Evolutionary conservation across 176 grass and related monocot genomes (phyloP).

Genomic region (Panicum miliaceum): DNA sequence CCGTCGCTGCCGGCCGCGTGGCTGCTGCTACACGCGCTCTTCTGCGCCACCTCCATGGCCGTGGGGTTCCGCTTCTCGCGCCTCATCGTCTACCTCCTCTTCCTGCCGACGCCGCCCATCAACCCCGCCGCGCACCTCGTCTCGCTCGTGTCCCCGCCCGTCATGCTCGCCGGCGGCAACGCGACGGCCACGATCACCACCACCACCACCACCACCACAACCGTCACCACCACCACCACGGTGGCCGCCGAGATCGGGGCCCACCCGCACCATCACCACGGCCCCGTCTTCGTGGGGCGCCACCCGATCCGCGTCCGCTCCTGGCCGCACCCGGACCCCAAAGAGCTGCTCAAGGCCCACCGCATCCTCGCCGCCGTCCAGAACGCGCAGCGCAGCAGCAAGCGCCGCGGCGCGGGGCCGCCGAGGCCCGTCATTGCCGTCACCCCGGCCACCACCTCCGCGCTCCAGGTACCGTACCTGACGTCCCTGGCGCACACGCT

Average conservation of each 20-base stretch:
- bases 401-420: slow-evolving; percentile 25
- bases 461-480: slow-evolving; percentile 58
- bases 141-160: slow-evolving; percentile 45
- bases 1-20: slow-evolving; percentile 54
- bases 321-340: slow-evolving; percentile 76
- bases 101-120: slow-evolving; percentile 63
- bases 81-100: slow-evolving; percentile 87
- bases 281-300: slow-evolving; percentile 72
- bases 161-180: slow-evolving; percentile 47
- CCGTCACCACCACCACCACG: slow-evolving; percentile 41
- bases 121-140: slow-evolving; percentile 39
- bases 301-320: slow-evolving; percentile 79
- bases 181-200: slow-evolving; percentile 50
- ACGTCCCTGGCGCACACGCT: slow-evolving; percentile 70
- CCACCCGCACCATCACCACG: slow-evolving; percentile 49
- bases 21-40: slow-evolving; percentile 83
- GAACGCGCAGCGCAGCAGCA: slow-evolving; percentile 60
- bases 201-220: not conserved
- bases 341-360: slow-evolving; percentile 75
- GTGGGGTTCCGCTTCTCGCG: slow-evolving; percentile 96
- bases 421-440: slow-evolving; percentile 57
- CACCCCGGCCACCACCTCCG: slow-evolving; percentile 60
- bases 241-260: slow-evolving; percentile 26
- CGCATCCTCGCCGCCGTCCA: slow-evolving; percentile 75
- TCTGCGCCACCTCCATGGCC: slow-evolving; percentile 79